Percentiles rank a stretch among this genome's conserved stretches.
Conservation (phyloP, 2,329 filamentous ascomycete species). For the Tolypocladium pustulatum region DNA sequence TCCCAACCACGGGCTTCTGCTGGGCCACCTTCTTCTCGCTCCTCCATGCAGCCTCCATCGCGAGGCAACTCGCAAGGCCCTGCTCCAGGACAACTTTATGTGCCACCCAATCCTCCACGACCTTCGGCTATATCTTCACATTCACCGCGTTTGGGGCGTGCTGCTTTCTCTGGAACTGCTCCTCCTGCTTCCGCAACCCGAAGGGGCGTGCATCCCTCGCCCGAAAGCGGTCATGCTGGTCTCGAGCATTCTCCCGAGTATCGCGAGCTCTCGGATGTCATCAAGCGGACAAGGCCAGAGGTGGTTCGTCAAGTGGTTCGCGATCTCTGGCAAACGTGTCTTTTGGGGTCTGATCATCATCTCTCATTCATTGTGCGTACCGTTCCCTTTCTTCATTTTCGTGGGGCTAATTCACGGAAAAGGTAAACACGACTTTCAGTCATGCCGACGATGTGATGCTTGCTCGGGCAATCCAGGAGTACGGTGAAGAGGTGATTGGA, state of each 20-base stretch:
- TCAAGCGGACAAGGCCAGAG: slow-evolving; percentile 30
- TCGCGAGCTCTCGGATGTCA: slow-evolving; percentile 11
- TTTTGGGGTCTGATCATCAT: slow-evolving; percentile 42
- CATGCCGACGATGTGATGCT: slow-evolving; percentile 28
- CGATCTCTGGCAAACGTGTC: slow-evolving; percentile 39
- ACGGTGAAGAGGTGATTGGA: slow-evolving; percentile 32
- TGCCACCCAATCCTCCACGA: too few relatives aligned
- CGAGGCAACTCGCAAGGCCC: background rate
- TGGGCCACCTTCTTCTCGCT: background rate
- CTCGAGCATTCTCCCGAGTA: slow-evolving; percentile 8
- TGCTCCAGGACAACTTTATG: background rate
- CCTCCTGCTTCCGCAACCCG: background rate
- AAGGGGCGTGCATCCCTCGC: background rate
- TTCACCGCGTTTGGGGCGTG: too few relatives aligned
- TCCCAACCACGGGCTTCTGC: background rate
- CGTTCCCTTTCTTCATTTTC: background rate
- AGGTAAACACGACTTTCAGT: slow-evolving; percentile 41
- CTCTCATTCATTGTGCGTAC: slow-evolving; percentile 38
- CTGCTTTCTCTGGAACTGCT: background rate
- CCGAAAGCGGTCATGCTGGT: background rate
- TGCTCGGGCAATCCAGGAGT: slow-evolving; percentile 29
- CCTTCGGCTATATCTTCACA: background rate
- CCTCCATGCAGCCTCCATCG: background rate
- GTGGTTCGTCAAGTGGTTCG: slow-evolving; percentile 37
- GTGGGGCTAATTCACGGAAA: slow-evolving; percentile 12